phyloP scores from a whole-genome alignment of 805 yeast species.

The Yamadazyma olivae region DNA sequence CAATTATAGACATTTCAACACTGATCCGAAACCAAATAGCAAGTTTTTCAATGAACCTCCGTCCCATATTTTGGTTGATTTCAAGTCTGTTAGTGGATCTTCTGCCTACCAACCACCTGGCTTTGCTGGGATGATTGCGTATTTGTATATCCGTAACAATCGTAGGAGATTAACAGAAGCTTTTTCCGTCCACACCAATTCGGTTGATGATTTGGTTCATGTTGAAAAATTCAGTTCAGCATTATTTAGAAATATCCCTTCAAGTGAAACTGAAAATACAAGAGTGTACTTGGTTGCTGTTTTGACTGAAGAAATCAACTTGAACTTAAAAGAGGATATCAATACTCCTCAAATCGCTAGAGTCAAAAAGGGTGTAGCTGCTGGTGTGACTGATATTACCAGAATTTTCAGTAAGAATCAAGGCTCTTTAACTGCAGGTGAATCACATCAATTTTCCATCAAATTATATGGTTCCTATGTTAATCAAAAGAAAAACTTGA shows the following conservation, averaged over 20 bases:
- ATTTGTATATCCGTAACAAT: conserved; percentile 65
- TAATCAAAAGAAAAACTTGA: conserved; percentile 31
- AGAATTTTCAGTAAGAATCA: conserved; percentile 67
- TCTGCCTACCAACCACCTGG: conserved; percentile 62
- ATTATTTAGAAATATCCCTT: conserved; percentile 71
- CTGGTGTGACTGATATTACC: conserved; percentile 84
- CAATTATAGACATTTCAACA: conserved; percentile 23
- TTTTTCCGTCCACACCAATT: conserved; percentile 62
- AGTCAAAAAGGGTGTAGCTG: conserved; percentile 78
- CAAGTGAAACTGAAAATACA: conserved; percentile 57
- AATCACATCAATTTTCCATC: conserved; percentile 67
- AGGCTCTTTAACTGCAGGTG: conserved; percentile 58
- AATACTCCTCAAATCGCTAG: conserved; percentile 30
- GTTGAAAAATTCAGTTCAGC: conserved; percentile 76
- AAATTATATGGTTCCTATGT: conserved; percentile 70
- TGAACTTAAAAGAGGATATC: conserved; percentile 28
- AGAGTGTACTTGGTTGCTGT: conserved; percentile 75
- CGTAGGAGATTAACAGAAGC: conserved; percentile 73
- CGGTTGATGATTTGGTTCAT: conserved; percentile 51
- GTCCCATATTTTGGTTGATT: conserved; percentile 72
- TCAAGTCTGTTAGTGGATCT: conserved; percentile 63
- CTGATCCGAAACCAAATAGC: conserved; percentile 45
- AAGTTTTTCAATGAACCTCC: conserved; percentile 51
- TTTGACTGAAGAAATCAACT: conserved; percentile 64
- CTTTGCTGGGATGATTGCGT: conserved; percentile 68